These are phyloP conservation scores for Flagelloscypha sp. DNA, from an alignment of 768 basidiomycete species.

Conservation along the genomic window DNA sequence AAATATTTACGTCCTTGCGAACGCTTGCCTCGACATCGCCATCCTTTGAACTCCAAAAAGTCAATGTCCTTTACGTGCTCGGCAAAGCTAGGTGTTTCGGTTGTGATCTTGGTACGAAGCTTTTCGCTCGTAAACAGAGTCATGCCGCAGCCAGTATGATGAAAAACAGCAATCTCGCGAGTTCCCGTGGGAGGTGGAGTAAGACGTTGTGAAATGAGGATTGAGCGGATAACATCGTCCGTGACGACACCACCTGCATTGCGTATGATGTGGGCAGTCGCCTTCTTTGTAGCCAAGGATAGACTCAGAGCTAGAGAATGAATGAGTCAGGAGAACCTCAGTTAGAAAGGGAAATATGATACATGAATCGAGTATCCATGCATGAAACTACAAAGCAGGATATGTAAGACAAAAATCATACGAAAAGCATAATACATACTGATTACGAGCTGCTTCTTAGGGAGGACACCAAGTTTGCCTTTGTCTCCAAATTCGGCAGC, in stretches of 20 bases:
- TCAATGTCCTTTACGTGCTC: conserved; percentile 25
- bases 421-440: too few relatives aligned
- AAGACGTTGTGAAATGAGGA: conserved; percentile 42
- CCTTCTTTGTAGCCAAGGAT: conserved; percentile 36
- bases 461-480: conserved; percentile 28
- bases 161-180: conserved; percentile 35
- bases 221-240: conserved; percentile 33
- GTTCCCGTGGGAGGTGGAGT: too few relatives aligned
- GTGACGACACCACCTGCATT: conserved; percentile 44
- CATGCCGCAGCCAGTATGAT: conserved; percentile 46
- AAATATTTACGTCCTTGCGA: conserved; percentile 29
- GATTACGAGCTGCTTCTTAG: conserved; percentile 31
- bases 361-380: conserved; percentile 51
- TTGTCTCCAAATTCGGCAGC: conserved; percentile 37
- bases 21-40: conserved; percentile 27
- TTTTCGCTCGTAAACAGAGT: conserved; percentile 30
- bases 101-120: conserved; percentile 26
- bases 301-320: conserved; percentile 22
- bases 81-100: conserved; percentile 16
- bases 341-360: conserved; percentile 2
- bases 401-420: too few relatives aligned
- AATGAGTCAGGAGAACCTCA: not conserved
- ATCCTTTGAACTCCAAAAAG: conserved; percentile 33
- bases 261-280: conserved; percentile 41
- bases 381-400: conserved; percentile 38